These are phyloP conservation scores for Platanthera guangdongensis DNA, from an alignment of 106 monocot genomes.

Conservation along the genomic window DNA sequence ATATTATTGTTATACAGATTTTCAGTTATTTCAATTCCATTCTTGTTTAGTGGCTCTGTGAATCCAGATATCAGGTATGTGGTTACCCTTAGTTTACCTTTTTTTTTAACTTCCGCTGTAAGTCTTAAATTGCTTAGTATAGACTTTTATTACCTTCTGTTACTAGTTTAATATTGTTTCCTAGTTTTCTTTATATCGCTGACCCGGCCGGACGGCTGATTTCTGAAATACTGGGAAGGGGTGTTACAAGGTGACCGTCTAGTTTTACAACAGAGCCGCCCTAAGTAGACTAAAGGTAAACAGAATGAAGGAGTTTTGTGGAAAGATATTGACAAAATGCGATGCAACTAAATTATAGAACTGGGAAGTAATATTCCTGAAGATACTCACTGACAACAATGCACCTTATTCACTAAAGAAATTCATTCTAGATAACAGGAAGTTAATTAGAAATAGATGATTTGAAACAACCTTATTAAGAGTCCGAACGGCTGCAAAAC, in stretches of 20 bases:
- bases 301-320: neutral
- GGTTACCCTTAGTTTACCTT: no score
- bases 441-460: neutral
- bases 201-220: no score
- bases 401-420: neutral
- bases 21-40: no score
- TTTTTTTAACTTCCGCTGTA: no score
- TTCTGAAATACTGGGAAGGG: no score
- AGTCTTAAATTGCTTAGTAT: no score
- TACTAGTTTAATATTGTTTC: no score
- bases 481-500: constrained; percentile 97
- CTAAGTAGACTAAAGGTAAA: neutral
- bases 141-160: no score
- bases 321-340: neutral
- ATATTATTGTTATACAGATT: no score
- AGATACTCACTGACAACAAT: neutral
- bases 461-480: constrained; percentile 72
- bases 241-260: neutral
- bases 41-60: no score
- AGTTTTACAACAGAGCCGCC: neutral
- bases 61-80: no score
- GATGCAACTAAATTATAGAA: neutral
- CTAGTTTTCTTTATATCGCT: no score
- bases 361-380: neutral
- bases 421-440: neutral